These are phyloP conservation scores for Microcyclospora tardicrescens DNA, from an alignment of 2,329 filamentous ascomycete species.

Conservation along the genomic window DNA sequence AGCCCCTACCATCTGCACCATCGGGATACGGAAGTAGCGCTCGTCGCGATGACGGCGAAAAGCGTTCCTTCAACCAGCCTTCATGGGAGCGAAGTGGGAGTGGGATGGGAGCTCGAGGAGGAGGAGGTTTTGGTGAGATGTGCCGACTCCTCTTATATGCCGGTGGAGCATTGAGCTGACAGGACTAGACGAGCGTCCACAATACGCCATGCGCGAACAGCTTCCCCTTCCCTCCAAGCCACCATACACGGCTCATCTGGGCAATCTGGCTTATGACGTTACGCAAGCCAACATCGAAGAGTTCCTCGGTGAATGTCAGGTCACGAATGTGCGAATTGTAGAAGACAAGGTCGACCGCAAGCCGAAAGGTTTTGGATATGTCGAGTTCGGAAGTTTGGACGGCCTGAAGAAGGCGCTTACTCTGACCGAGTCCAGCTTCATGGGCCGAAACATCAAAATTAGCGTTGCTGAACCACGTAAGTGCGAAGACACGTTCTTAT, in stretches of 20 bases:
- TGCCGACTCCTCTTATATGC: too few relatives aligned
- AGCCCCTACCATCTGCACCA: constrained; percentile 20
- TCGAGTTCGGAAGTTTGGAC: constrained; percentile 79
- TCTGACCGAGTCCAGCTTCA: constrained; percentile 68
- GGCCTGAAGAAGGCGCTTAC: constrained; percentile 83
- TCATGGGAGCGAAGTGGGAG: constrained; percentile 16
- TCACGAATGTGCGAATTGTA: constrained; percentile 87
- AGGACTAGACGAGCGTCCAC: constrained; percentile 22
- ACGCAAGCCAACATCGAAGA: constrained; percentile 70
- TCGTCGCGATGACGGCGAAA: constrained; percentile 24
- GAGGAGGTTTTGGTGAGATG: not conserved
- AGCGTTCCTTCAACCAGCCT: constrained; percentile 34
- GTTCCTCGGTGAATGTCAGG: constrained; percentile 73
- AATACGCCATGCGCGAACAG: constrained; percentile 48
- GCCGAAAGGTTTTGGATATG: constrained; percentile 96
- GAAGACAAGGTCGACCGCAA: constrained; percentile 89
- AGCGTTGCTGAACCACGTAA: constrained; percentile 96
- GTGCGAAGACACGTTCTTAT: constrained; percentile 27
- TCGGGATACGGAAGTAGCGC: constrained; percentile 17
- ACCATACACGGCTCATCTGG: constrained; percentile 88
- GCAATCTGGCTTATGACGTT: constrained; percentile 92
- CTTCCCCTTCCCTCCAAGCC: constrained; percentile 83
- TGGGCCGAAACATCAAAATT: constrained; percentile 80
- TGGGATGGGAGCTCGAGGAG: constrained; percentile 7
- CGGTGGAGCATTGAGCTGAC: constrained; percentile 5